Percentiles rank a stretch among this genome's conserved stretches.
Conservation (phyloP, 768 basidiomycete species). For the Pleurotus salmoneostramineus region DNA sequence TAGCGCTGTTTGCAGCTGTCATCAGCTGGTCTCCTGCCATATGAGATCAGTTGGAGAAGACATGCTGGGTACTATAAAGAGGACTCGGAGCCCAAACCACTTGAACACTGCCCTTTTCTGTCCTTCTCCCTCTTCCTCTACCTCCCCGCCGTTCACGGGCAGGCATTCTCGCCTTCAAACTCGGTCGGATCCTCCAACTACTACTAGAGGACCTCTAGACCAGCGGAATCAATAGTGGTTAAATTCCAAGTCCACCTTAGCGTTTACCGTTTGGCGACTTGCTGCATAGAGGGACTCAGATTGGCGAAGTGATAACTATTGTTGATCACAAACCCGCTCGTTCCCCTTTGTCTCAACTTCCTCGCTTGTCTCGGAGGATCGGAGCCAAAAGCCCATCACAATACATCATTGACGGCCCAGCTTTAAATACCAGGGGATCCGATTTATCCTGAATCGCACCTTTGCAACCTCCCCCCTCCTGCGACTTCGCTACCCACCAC, state of each 20-base stretch:
- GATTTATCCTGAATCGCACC: background rate
- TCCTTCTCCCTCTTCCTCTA: background rate
- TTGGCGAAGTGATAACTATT: background rate
- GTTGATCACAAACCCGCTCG: background rate
- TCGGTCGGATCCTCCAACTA: too few relatives aligned
- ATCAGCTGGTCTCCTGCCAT: background rate
- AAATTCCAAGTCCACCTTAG: too few relatives aligned
- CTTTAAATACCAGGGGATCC: background rate
- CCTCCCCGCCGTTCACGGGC: background rate
- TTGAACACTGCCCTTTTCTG: background rate
- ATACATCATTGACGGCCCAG: too few relatives aligned
- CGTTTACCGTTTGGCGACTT: too few relatives aligned
- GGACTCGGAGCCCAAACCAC: background rate
- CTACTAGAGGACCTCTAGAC: too few relatives aligned
- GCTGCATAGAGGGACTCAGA: too few relatives aligned
- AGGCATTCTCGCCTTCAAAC: too few relatives aligned
- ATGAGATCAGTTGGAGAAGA: background rate
- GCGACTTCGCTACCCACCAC: background rate
- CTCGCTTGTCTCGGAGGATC: background rate
- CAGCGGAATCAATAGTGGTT: too few relatives aligned
- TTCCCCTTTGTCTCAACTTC: background rate
- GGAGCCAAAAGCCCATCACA: background rate
- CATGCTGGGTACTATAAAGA: background rate
- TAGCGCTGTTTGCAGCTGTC: background rate
- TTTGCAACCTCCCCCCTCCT: background rate